Evolutionary conservation across 495 filamentous ascomycete species (phyloP), one percentile per base, ranked within the genome.

Genomic region (Penicillium paradoxum): DNA sequence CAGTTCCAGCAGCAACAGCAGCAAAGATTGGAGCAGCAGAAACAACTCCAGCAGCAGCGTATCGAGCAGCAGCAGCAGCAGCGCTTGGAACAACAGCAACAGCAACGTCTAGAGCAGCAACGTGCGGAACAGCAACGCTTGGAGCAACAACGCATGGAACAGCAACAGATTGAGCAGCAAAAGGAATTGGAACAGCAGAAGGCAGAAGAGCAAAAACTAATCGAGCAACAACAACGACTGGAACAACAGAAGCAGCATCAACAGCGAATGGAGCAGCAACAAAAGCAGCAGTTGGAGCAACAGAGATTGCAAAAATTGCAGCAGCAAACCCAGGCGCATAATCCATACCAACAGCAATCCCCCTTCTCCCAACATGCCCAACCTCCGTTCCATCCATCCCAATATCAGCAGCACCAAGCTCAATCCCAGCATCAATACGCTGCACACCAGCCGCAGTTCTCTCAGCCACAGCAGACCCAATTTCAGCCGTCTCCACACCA

Each of bases 1-100:
- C 64, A 63, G 32, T 42, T 56, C 5, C 55, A 63, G 17, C 55
- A 57, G 17, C 36, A 63, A 45, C 57, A 68, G 49, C 63, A 68
- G 45, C 57, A 60, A 34, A 54, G 48, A 29, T 51, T 21, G 40
- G 55, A 69, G 37, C 65, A 65, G 34, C 57, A 62, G 36, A 39
- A 27, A 18, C 22, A 48, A 10, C 29, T 49, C 1, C 29, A 33
- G 39, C 56, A 58, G 21, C 52, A 54, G 19, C 45, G 45, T 18
- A 10, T 55, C 2, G 44, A 53, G 19, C 51, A 55, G 8, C 51
- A 58, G 17, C 48, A 17, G 32, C 63, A 66, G 39, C 49, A 45
- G 14, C 55, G 55, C 18, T 52, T 59, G 27, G 44, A 53, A 36
- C 62, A 65, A 18, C 58, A 64, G 8, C 59, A 62, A n/a, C 59